Percentiles rank a stretch among this genome's conserved stretches.
phyloP scores from a whole-genome alignment of 1,139 yeast species.

The Debaryomyces singareniensis region DNA sequence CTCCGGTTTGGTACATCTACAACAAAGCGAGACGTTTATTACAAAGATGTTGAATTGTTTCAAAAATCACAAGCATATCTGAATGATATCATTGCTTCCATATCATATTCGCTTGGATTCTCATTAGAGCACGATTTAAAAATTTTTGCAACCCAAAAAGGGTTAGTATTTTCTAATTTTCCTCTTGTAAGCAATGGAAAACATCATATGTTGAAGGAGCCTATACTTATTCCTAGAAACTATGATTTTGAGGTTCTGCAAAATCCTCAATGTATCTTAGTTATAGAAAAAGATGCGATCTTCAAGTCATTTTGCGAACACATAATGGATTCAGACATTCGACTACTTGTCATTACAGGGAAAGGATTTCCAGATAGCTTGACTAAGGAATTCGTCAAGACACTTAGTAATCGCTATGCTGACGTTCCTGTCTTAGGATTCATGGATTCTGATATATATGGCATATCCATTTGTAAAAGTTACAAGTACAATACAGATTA shows the following conservation, averaged over 20 bases:
- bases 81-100: conserved; percentile 29
- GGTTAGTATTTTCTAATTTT: conserved; percentile 43
- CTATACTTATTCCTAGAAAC: conserved; percentile 20
- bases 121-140: conserved; percentile 25
- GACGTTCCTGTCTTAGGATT: conserved; percentile 35
- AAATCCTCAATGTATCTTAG: conserved; percentile 25
- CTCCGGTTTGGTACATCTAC: conserved; percentile 15
- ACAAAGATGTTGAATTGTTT: conserved; percentile 56
- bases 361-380: conserved; percentile 57
- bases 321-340: conserved; percentile 11
- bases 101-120: conserved; percentile 24
- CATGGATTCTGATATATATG: conserved; percentile 63
- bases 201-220: conserved; percentile 10
- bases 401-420: conserved; percentile 11
- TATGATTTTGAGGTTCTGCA: conserved; percentile 1
- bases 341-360: conserved; percentile 45
- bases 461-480: conserved; percentile 50
- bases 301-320: conserved; percentile 27
- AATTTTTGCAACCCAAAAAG: conserved; percentile 58
- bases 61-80: conserved; percentile 36
- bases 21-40: conserved; percentile 61
- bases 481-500: conserved; percentile 15
- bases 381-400: conserved; percentile 18
- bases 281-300: conserved; percentile 65
- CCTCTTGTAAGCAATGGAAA: conserved; percentile 8